These are phyloP conservation scores for Cadophora sp. DNA, from an alignment of 2,329 filamentous ascomycete genomes.

Conservation along the genomic window DNA sequence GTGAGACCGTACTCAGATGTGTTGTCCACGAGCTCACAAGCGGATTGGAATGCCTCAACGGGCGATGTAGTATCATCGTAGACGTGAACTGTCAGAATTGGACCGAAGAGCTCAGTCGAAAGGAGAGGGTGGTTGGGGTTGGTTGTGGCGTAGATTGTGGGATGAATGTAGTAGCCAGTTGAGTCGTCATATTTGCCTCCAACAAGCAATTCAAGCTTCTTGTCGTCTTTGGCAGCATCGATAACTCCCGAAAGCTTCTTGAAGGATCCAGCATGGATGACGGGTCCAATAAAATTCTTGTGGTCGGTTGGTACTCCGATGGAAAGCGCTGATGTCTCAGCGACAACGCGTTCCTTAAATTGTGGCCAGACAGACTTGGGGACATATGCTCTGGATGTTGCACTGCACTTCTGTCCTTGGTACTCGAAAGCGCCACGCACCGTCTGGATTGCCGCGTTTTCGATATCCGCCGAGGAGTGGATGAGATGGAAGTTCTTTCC, in stretches of 20 bases:
- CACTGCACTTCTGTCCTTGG: constrained; percentile 91
- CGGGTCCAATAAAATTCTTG: constrained; percentile 83
- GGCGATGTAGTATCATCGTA: constrained; percentile 71
- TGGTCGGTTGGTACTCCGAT: constrained; percentile 72
- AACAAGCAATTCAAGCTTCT: constrained; percentile 72
- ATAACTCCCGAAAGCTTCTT: constrained; percentile 80
- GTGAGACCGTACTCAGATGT: constrained; percentile 82
- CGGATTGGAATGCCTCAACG: constrained; percentile 61
- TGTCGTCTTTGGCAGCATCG: constrained; percentile 78
- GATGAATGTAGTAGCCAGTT: constrained; percentile 83
- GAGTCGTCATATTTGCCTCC: constrained; percentile 80
- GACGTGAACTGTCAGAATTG: constrained; percentile 75
- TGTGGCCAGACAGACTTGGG: constrained; percentile 76
- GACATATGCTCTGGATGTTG: constrained; percentile 81
- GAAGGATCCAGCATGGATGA: constrained; percentile 84
- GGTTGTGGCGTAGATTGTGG: constrained; percentile 79
- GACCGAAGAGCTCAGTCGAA: constrained; percentile 82
- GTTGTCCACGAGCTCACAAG: constrained; percentile 69
- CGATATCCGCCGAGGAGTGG: constrained; percentile 77
- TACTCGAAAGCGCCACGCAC: constrained; percentile 89
- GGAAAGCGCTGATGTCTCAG: constrained; percentile 74
- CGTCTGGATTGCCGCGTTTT: constrained; percentile 82
- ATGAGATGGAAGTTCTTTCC: constrained; percentile 94
- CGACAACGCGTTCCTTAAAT: constrained; percentile 70
- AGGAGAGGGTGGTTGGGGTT: constrained; percentile 79